Evolutionary conservation across 129 eudicot genomes (phyloP), one percentile per base, ranked within the genome.

Genomic region (Solidago caesia): DNA sequence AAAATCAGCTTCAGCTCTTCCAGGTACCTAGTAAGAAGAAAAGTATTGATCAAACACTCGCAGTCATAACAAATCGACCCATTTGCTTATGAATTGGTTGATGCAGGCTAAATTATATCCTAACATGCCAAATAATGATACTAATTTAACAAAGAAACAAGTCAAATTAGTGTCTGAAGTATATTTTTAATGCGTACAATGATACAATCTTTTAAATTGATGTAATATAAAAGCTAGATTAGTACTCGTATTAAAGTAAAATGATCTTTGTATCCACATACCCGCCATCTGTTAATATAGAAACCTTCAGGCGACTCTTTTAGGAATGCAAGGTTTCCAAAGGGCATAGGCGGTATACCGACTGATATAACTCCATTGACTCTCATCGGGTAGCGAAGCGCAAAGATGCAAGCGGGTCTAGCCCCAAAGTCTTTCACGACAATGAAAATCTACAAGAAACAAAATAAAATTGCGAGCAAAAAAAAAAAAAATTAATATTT

Each of bases 251-350:
- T 33, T 33, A 33, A 33, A 33, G 39, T 33, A 33, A 33, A 33
- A 33, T 58, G 25, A 58, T 58, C 39, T 58, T 53, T 44, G 2
- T 55, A 15, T 13, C 9, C 46, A 65, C 66, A 59, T 73, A 62
- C 92, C 89, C 73, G 57, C 92, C 92, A 87, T 74, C 92, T 80
- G 46, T 73, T 53, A 52, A 84, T 45, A 51, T 82, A 84, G 80
- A 87, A 84, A 6, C 92, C 92, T 77, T 85, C 79, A 13, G 89
- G 89, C 74, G 79, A 45, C 66, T 27, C 82, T 78, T 62, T 8
- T 71, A 44, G 81, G 71, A 72, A 75, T 53, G 14, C 5, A 64
- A 66, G 77, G 46, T 66, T n/a, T 27, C 70, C 70, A 7, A 71
- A 27, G 65, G 82, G 77, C 59, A 57, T 1, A 71, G 71, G 82